These are phyloP conservation scores for Zasmidium citrigriseum DNA, from an alignment of 2,329 filamentous ascomycete genomes.

Conservation along the genomic window DNA sequence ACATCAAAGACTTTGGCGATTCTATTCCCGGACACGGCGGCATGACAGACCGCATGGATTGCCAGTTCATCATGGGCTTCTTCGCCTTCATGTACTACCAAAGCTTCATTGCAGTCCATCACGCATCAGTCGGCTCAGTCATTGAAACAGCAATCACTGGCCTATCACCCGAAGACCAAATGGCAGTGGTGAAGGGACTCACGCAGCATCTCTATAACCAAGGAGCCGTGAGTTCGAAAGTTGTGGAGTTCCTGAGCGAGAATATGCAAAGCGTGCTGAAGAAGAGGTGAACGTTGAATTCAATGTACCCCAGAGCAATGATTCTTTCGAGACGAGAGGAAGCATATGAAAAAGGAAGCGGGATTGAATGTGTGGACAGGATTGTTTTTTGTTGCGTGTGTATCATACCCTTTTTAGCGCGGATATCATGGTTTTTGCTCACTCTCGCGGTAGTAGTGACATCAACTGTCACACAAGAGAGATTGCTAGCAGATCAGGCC, in stretches of 20 bases:
- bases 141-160: constrained; percentile 91
- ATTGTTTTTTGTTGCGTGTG: neutral
- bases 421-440: neutral
- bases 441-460: neutral
- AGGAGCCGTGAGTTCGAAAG: constrained; percentile 57
- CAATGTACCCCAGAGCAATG: neutral
- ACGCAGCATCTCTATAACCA: constrained; percentile 67
- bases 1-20: constrained; percentile 99
- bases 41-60: constrained; percentile 99
- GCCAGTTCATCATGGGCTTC: constrained; percentile 99
- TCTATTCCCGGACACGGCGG: constrained; percentile 96
- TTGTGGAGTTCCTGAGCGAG: constrained; percentile 40
- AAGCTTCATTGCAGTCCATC: constrained; percentile 86
- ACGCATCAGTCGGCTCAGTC: constrained; percentile 79
- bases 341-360: neutral
- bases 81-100: constrained; percentile 99
- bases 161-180: constrained; percentile 82
- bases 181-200: constrained; percentile 69
- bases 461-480: constrained; percentile 1
- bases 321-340: neutral
- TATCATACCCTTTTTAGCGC: neutral
- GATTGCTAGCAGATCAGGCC: neutral
- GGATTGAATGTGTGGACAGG: neutral
- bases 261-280: constrained; percentile 24
- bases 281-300: constrained; percentile 8